Conservation (phyloP, 495 filamentous ascomycete genomes). For the Penicillium arizonense region DNA sequence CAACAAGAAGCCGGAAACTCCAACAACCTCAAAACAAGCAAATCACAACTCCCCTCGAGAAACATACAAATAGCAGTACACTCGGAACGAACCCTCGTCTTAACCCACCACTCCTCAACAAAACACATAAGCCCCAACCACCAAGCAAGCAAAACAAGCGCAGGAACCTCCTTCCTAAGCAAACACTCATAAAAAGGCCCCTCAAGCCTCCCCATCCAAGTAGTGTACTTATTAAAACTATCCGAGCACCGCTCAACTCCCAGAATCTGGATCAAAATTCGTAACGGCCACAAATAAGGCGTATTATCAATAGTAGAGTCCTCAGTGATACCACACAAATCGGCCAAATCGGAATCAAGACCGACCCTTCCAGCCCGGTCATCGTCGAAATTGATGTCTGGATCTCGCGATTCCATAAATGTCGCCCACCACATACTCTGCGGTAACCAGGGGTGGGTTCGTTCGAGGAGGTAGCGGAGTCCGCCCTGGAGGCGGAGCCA, state of each 20-base stretch:
- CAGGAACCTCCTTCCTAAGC: slow-evolving; percentile 36
- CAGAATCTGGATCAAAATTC: slow-evolving; percentile 35
- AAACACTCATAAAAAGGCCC: slow-evolving; percentile 33
- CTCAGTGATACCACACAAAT: slow-evolving; percentile 39
- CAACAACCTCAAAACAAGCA: slow-evolving; percentile 22
- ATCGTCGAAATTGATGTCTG: slow-evolving; percentile 25
- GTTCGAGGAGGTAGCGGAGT: slow-evolving; percentile 36
- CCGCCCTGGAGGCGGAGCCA: slow-evolving; percentile 45
- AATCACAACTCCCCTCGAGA: slow-evolving; percentile 31
- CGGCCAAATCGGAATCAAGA: slow-evolving; percentile 35
- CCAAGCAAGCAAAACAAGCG: slow-evolving; percentile 42
- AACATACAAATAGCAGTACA: slow-evolving; percentile 47
- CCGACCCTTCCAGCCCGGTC: slow-evolving; percentile 30
- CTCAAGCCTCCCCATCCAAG: slow-evolving; percentile 36
- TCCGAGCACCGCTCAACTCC: slow-evolving; percentile 14
- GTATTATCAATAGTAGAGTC: slow-evolving; percentile 35
- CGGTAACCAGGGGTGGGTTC: slow-evolving; percentile 26
- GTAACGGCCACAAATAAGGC: slow-evolving; percentile 37
- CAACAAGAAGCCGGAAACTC: slow-evolving; percentile 67
- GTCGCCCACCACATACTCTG: slow-evolving; percentile 39
- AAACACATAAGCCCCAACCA: slow-evolving; percentile 42
- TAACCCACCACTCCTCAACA: slow-evolving; percentile 40
- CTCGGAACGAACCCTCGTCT: slow-evolving; percentile 37
- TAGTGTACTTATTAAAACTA: slow-evolving; percentile 24
- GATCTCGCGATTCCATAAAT: slow-evolving; percentile 32